Evolutionary conservation across 768 basidiomycete species (phyloP), one percentile per base, ranked within the genome.

Genomic region (Sarcomyxa edulis): DNA sequence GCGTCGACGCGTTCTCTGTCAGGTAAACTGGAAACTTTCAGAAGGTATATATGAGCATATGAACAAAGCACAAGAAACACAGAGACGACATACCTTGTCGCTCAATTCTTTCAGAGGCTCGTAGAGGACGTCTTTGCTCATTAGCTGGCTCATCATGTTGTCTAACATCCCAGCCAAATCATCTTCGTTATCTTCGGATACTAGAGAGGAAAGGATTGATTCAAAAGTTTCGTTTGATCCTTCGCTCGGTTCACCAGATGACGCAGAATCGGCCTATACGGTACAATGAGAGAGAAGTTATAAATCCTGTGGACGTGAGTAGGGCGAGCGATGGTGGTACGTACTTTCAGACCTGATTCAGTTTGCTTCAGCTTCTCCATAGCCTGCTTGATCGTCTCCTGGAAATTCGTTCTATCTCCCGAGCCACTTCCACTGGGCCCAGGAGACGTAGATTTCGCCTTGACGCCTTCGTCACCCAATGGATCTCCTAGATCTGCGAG

Each of bases 41-140:
- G 10, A 24, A 8, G 15, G 10, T 4, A 22, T 15, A 27, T 6
- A 11, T 31, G 27, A 42, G 26, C 5, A 15, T 12, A 19, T 19
- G 10, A 12, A 29, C 32, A 10, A 34, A 29, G 27, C 15, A 37
- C 5, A 24, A 27, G 20, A 42, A 39, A 7, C 25, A 15, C 24
- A 25, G 30, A 34, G 21, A 20, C 24, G 15, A 47, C 69, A 22
- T 44, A 84, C 87, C 55, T 83, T 82, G 11, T 81, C 76, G 11
- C 69, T 61, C 15, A 95, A 60, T 53, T 95, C 91, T 48, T 85
- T 87, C 41, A 94, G 54, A 0, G 92, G 91, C 31, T 91, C 88
- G 47, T 92, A 84, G n/a, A 94, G 61, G 3, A 91, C 66, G 0
- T 89, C 85, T 51, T 88, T 85, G 62, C 72, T 76, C 80, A 90